Conservation (phyloP, 2,329 filamentous ascomycete species). For the Ustilaginoidea virens region DNA sequence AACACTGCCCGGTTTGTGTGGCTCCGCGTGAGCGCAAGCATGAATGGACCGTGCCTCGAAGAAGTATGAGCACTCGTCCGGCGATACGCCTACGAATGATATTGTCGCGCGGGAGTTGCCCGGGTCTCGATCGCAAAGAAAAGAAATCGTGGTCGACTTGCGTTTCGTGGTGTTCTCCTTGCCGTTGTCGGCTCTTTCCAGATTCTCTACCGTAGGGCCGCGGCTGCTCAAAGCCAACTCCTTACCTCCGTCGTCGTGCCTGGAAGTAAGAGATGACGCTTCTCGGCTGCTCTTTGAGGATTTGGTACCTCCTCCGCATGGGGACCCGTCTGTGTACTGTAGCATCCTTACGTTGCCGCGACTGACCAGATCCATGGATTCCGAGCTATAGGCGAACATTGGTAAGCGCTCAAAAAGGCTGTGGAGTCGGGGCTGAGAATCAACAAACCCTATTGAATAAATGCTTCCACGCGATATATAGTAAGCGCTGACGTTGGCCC, state of each 20-base stretch:
- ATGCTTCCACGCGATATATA: slow-evolving; percentile 50
- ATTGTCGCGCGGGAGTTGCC: slow-evolving; percentile 50
- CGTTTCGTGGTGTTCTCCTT: slow-evolving; percentile 20
- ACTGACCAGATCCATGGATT: slow-evolving; percentile 36
- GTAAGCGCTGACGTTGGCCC: slow-evolving; percentile 66
- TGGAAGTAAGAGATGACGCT: background rate
- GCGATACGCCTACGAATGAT: slow-evolving; percentile 69
- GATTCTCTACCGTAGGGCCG: slow-evolving; percentile 9
- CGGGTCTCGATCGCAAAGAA: slow-evolving; percentile 80
- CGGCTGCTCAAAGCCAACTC: slow-evolving; percentile 1
- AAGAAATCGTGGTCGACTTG: slow-evolving; percentile 80
- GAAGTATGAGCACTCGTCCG: slow-evolving; percentile 87
- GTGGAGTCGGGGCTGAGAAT: slow-evolving; percentile 6
- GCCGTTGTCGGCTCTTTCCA: slow-evolving; percentile 15
- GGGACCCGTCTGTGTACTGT: slow-evolving; percentile 64
- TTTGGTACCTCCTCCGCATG: slow-evolving; percentile 41
- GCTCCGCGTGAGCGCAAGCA: slow-evolving; percentile 55
- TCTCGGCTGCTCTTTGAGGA: slow-evolving; percentile 13
- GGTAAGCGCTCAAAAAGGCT: no score
- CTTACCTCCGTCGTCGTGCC: background rate
- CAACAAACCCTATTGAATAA: slow-evolving; percentile 58
- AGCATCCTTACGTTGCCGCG: slow-evolving; percentile 62
- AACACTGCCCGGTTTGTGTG: slow-evolving; percentile 57
- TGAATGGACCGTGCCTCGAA: slow-evolving; percentile 82
- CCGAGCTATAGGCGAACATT: slow-evolving; percentile 16